Conservation (phyloP, 1,139 yeast species). For the Zygosaccharomyces sapae region DNA sequence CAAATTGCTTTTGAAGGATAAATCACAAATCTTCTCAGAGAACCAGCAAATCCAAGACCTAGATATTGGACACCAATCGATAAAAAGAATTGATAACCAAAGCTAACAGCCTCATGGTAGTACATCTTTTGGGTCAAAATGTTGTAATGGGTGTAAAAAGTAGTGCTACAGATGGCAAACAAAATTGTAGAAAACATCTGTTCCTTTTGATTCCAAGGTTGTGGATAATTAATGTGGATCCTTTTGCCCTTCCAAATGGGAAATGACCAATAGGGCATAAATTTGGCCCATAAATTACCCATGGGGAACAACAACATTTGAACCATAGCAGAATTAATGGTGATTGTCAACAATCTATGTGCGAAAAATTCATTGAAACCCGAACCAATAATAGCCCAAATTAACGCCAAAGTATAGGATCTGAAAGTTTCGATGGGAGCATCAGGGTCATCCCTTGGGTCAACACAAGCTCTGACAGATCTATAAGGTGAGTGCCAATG, state of each 20-base stretch:
- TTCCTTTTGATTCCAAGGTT: conserved; percentile 65
- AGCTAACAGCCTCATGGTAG: conserved; percentile 42
- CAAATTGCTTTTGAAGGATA: conserved; percentile 55
- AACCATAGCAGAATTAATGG: conserved; percentile 45
- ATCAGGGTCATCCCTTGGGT: conserved; percentile 49
- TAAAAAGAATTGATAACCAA: conserved; percentile 50
- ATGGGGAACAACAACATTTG: conserved; percentile 58
- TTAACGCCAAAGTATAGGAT: conserved; percentile 50
- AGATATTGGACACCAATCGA: conserved; percentile 52
- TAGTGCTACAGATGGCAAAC: conserved; percentile 42
- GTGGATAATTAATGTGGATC: conserved; percentile 47
- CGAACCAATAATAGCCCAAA: conserved; percentile 55
- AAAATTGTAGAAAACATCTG: conserved; percentile 57
- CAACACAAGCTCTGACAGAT: conserved; percentile 58
- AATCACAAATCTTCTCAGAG: conserved; percentile 52
- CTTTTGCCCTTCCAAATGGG: conserved; percentile 38
- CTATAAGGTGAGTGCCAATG: conserved; percentile 59
- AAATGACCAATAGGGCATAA: conserved; percentile 49
- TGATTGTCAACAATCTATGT: conserved; percentile 51
- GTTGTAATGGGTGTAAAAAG: conserved; percentile 45
- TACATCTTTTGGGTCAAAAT: conserved; percentile 45
- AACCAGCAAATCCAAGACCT: conserved; percentile 63
- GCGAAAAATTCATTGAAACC: conserved; percentile 57
- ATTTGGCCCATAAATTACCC: conserved; percentile 42
- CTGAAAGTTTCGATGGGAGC: conserved; percentile 54